Base-by-base conservation (phyloP, 2,329 filamentous ascomycete genomes). In the Aschersonia sp. region DNA sequence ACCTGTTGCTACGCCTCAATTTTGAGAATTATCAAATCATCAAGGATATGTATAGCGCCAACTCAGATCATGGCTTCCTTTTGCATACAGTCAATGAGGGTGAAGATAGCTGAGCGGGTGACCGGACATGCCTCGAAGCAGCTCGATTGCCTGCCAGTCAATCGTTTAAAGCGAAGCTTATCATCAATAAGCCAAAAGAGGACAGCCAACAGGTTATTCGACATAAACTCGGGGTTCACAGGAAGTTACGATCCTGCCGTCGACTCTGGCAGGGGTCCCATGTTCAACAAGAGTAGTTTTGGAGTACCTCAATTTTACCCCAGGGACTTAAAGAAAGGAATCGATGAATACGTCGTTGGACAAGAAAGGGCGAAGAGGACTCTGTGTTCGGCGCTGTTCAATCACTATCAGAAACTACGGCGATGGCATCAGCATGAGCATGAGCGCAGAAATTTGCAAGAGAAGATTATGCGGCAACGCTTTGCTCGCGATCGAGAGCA, bases 261-360 rank as follows among this genome's bases (percentile, higher is more conserved):
- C 47, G 73, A 78, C 22, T 53, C 59, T n/a, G 71, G 72, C 33
- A 70, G 75, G 7, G 76, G 76, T 3, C 76, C 76, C 40, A 79
- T 80, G 70, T 79, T 79, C 59, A 70, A 63, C 51, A 77, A 76
- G 60, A 57, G 67, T 48, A 73, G 63, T 47, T 75, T 77, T 53
- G 78, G 78, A 47, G 76, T 80, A 12, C 76, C 78, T 2, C 70
- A 75, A 46, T 79, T 82, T 60, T 83, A 82, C 47, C 79, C 79
- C 2, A 70, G 75, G 49, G 73, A 79, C 56, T 72, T 98, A 57
- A 96, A 97, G 70, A 81, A 87, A 59, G 85, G 92, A 58, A 79
- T 97, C 33, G 92, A 98, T 62, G 85, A 92, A 60, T 98, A 94
- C 62, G 90, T 98, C 1, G 90, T 98, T 4, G 92, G 90, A 41